These are phyloP conservation scores for Letharia lupina DNA, from an alignment of 495 filamentous ascomycete genomes.

Conservation along the genomic window DNA sequence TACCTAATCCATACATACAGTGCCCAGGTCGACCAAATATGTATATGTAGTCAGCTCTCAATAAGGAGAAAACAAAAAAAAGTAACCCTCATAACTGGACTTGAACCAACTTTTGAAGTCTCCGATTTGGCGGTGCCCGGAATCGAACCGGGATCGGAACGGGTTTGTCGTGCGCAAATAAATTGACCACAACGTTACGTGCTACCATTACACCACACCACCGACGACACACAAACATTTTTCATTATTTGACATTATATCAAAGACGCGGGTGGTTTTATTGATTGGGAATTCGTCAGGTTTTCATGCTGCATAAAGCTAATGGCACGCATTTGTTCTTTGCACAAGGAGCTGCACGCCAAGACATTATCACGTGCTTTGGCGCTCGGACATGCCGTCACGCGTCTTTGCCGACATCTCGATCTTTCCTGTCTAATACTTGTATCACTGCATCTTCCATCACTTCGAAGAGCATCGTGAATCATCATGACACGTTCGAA, in stretches of 20 bases:
- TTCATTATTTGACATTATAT: no score
- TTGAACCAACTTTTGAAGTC: neutral
- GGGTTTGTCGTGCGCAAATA: neutral
- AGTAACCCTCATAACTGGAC: neutral
- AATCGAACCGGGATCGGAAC: conserved; percentile 19
- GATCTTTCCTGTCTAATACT: neutral
- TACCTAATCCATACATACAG: no score
- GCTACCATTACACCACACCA: conserved; percentile 23
- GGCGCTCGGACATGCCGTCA: neutral
- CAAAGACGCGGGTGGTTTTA: no score
- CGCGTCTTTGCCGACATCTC: neutral
- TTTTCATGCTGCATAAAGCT: no score
- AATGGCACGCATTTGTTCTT: neutral
- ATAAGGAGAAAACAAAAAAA: neutral
- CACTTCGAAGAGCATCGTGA: neutral
- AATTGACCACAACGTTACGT: conserved; percentile 20
- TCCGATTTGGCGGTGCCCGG: conserved; percentile 8
- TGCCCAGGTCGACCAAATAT: no score
- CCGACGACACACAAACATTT: neutral
- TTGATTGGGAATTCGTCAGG: neutral
- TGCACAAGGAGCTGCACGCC: neutral
- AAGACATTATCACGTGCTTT: neutral
- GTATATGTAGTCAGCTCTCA: neutral
- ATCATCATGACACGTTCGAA: neutral
- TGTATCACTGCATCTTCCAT: neutral